Evolutionary conservation across 371 early-diverging fungal species (phyloP).

Genomic region (Batrachochytrium dendrobatidis): DNA sequence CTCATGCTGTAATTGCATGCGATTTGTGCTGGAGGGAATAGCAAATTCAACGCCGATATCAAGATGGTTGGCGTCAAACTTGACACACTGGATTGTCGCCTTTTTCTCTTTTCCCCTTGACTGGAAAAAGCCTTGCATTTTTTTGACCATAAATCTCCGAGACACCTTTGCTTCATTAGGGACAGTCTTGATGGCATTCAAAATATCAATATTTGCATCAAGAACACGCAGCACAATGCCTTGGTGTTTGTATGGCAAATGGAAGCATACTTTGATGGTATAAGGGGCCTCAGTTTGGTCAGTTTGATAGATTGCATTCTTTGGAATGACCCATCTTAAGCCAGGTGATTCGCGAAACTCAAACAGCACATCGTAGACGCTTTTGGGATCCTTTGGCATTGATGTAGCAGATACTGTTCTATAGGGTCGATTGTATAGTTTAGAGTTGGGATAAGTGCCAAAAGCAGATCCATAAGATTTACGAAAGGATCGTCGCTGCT

Average conservation of each 20-base stretch:
- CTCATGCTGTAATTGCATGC: too few species aligned
- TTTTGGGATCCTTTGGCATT: neutral
- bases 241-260: slow-evolving; percentile 3
- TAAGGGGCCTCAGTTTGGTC: neutral
- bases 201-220: neutral
- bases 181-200: neutral
- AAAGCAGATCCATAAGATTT: too few species aligned
- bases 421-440: too few species aligned
- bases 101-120: too few species aligned
- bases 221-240: neutral
- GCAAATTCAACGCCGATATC: too few species aligned
- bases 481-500: too few species aligned
- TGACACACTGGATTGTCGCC: too few species aligned
- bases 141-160: neutral
- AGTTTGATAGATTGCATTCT: neutral
- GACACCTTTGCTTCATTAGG: neutral
- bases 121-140: too few species aligned
- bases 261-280: neutral
- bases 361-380: neutral
- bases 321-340: neutral
- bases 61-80: too few species aligned
- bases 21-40: too few species aligned
- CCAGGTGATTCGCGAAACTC: neutral
- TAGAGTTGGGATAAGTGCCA: too few species aligned
- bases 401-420: too few species aligned